Evolutionary conservation across 202 grass and related monocot genomes (phyloP), one percentile per base, ranked within the genome.

Genomic region (Eragrostis tef): DNA sequence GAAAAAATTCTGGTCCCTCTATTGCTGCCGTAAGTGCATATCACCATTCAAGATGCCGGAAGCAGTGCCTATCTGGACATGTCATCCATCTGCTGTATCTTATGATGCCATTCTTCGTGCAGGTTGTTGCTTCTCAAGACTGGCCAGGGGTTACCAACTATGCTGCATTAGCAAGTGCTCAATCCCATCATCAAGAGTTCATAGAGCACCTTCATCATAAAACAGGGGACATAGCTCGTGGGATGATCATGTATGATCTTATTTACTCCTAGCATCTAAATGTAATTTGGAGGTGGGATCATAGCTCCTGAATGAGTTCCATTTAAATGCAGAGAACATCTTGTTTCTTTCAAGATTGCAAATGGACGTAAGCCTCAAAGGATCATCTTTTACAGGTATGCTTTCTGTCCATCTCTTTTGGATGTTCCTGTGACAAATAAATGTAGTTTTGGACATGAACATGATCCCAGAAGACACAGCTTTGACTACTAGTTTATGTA

Each of bases 121-220:
- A 93, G 93, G 90, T 93, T 71, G 93, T 97, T 78, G 90, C 90
- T 62, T 97, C 88, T 50, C 93, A 93, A 92, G 93, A n/a, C n/a
- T n/a, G n/a, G n/a, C n/a, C n/a, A n/a, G n/a, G n/a, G n/a, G n/a
- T n/a, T n/a, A n/a, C n/a, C 29, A 97, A 84, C 53, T 97, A 93
- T 91, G 90, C 93, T 78, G 90, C 90, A 62, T 85, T 97, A 47
- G 90, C 93, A 10, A 87, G 84, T 79, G 93, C 90, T 62, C 93
- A 93, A 75, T 79, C 88, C 9, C 90, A 89, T 77, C 86, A 88
- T 7, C 90, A 93, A 61, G 93, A 91, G 70, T 88, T 93, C 57
- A 93, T 97, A 76, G 86, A 93, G 44, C 86, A 93, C 84, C 86
- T 93, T 29, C 93, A n/a, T 84, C 86, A 77, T 17, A 51, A 87